These are phyloP conservation scores for Cladosporium sp. DNA, from an alignment of 2,329 filamentous ascomycete species.

Conservation along the genomic window DNA sequence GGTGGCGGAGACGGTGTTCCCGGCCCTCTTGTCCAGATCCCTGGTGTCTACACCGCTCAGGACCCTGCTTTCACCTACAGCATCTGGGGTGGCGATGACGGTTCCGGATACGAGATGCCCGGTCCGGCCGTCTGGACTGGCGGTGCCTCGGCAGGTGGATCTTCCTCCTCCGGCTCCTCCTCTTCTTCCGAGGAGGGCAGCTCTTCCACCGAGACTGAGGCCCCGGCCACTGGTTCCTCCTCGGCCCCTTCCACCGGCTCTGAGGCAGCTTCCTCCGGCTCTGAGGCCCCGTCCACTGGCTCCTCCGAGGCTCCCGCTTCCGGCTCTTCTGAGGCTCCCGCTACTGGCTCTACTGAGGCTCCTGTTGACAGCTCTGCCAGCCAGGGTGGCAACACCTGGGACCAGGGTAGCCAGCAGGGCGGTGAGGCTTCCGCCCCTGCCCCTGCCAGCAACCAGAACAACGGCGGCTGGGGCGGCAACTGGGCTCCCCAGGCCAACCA, in stretches of 20 bases:
- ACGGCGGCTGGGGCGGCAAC: conserved; percentile 7
- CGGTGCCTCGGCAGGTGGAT: background rate
- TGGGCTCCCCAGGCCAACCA: background rate
- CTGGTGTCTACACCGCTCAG: conserved; percentile 19
- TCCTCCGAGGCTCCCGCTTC: background rate
- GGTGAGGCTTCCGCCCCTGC: background rate
- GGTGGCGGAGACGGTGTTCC: conserved; percentile 19
- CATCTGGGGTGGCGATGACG: conserved; percentile 17
- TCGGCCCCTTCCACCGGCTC: background rate
- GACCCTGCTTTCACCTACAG: conserved; percentile 21
- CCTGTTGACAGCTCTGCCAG: background rate
- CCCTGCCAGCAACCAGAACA: background rate
- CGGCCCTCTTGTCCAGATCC: conserved; percentile 18
- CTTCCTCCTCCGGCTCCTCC: conserved; percentile 10
- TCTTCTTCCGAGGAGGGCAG: background rate
- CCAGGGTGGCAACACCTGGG: background rate
- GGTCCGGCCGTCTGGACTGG: conserved; percentile 17
- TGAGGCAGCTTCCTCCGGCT: background rate
- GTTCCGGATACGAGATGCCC: conserved; percentile 16
- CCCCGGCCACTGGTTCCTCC: background rate
- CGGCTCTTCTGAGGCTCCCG: background rate
- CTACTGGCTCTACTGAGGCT: background rate
- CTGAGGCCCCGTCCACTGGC: background rate
- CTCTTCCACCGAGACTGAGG: background rate
- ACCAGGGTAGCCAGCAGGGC: background rate